Percentiles rank a stretch among this genome's conserved stretches.
phyloP scores from a whole-genome alignment of 306 rosid genomes.

The Vicia sativa region DNA sequence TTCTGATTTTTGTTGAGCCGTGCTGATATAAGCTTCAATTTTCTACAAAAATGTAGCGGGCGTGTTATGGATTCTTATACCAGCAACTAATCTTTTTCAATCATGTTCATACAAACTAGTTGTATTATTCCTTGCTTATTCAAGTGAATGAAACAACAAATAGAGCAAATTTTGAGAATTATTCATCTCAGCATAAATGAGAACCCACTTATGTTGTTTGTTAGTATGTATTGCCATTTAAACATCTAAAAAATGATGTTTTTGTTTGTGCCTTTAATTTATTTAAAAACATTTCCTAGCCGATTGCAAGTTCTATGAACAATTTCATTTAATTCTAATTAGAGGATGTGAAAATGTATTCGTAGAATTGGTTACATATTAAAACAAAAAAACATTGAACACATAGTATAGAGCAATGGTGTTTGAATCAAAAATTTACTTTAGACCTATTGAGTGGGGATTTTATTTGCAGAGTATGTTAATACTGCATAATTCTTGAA shows the following conservation, averaged over 20 bases:
- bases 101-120: slow-evolving; percentile 6
- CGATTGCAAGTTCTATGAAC: no score
- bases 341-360: no score
- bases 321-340: no score
- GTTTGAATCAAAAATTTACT: no score
- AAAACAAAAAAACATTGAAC: no score
- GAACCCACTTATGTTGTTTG: neutral
- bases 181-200: slow-evolving; percentile 27
- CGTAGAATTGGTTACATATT: no score
- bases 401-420: no score
- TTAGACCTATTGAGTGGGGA: no score
- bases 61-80: slow-evolving; percentile 12
- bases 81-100: slow-evolving; percentile 11
- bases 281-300: no score
- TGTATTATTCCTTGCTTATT: slow-evolving; percentile 20
- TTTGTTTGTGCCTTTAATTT: neutral
- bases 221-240: neutral
- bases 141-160: slow-evolving; percentile 16
- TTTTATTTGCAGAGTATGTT: no score
- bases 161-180: slow-evolving; percentile 25
- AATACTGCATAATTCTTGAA: no score
- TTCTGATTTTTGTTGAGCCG: neutral
- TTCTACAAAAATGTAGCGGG: slow-evolving; percentile 7
- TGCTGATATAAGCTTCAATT: slow-evolving; percentile 9
- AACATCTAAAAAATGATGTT: slow-evolving; percentile 6